A percentile compares a stretch with the other conserved stretches of the same genome.
Evolutionary conservation across 108 stramenopile species (phyloP).

Genomic region (Pseudonitzschia pungens): DNA sequence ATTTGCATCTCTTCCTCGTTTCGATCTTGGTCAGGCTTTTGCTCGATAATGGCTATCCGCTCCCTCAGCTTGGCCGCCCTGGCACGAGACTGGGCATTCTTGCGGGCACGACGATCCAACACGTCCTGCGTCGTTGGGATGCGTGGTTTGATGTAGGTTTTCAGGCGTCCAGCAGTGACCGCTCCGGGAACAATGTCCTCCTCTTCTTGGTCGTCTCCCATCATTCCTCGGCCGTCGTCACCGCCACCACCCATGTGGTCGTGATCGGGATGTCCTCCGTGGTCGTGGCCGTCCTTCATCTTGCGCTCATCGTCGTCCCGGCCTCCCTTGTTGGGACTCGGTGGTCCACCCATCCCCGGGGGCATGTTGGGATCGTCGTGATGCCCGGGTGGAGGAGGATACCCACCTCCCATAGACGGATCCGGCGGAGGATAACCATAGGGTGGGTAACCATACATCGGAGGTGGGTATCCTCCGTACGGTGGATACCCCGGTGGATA

Average conservation of each 20-base stretch:
- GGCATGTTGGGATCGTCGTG: conserved; percentile 1
- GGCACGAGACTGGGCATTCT: conserved; percentile 75
- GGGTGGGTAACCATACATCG: conserved; percentile 32
- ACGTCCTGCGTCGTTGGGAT: conserved; percentile 51
- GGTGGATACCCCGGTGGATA: conserved; percentile 43
- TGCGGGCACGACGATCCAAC: conserved; percentile 57
- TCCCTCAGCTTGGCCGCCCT: conserved; percentile 62
- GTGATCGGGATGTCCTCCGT: conserved; percentile 7
- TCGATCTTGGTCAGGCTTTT: conserved; percentile 44
- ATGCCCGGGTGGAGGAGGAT: conserved; percentile 34
- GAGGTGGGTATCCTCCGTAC: conserved; percentile 41
- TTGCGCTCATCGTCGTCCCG: conserved; percentile 8
- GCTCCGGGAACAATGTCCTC: conserved; percentile 35
- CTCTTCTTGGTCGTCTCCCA: conserved; percentile 25
- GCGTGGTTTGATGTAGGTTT: conserved; percentile 59
- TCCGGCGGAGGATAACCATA: conserved; percentile 28
- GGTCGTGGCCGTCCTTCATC: conserved; percentile 16
- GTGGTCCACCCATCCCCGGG: conserved; percentile 1
- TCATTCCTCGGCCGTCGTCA: conserved; percentile 6
- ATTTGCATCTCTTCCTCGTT: conserved; percentile 60
- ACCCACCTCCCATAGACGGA: conserved; percentile 25
- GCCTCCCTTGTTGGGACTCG: conserved; percentile 17
- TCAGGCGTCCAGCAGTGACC: conserved; percentile 44
- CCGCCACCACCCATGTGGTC: conserved; percentile 3
- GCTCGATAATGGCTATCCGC: conserved; percentile 48